A percentile compares a stretch with the other conserved stretches of the same genome.
Conservation (phyloP, 306 rosid species). For the Prunus fruticosa region DNA sequence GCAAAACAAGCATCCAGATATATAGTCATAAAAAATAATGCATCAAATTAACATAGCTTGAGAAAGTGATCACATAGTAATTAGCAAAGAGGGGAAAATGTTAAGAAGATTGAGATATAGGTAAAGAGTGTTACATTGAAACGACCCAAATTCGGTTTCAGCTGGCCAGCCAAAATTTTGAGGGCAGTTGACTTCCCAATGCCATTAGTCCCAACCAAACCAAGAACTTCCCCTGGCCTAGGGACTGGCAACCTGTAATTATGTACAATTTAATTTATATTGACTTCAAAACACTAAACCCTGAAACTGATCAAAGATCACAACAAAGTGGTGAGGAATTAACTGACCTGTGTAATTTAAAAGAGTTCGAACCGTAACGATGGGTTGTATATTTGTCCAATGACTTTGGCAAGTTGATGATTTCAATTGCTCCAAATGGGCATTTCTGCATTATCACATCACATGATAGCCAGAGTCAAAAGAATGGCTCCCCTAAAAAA, state of each 20-base stretch:
- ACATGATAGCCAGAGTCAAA: constrained; percentile 9
- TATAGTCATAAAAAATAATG: not conserved
- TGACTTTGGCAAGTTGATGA: constrained; percentile 90
- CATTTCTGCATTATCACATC: constrained; percentile 61
- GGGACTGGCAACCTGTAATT: constrained; percentile 86
- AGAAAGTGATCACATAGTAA: not conserved
- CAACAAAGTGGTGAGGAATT: not conserved
- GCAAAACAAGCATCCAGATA: constrained; percentile 17
- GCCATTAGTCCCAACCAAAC: constrained; percentile 95
- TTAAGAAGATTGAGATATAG: too few species aligned
- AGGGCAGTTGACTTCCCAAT: constrained; percentile 99
- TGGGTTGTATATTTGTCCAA: constrained; percentile 90
- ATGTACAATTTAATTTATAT: not conserved
- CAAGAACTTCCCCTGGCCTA: constrained; percentile 97
- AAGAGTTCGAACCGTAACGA: constrained; percentile 89
- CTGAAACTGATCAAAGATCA: too few species aligned
- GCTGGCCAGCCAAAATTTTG: constrained; percentile 88
- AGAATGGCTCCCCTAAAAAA: not conserved
- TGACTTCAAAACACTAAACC: constrained; percentile 11
- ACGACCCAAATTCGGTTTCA: constrained; percentile 94
- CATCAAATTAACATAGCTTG: not conserved
- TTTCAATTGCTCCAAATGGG: constrained; percentile 94
- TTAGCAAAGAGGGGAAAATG: not conserved
- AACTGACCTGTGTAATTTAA: constrained; percentile 84
- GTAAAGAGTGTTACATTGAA: constrained; percentile 56